Evolutionary conservation across 2,329 filamentous ascomycete genomes (phyloP).

Genomic region (Teratosphaeria gauchensis): DNA sequence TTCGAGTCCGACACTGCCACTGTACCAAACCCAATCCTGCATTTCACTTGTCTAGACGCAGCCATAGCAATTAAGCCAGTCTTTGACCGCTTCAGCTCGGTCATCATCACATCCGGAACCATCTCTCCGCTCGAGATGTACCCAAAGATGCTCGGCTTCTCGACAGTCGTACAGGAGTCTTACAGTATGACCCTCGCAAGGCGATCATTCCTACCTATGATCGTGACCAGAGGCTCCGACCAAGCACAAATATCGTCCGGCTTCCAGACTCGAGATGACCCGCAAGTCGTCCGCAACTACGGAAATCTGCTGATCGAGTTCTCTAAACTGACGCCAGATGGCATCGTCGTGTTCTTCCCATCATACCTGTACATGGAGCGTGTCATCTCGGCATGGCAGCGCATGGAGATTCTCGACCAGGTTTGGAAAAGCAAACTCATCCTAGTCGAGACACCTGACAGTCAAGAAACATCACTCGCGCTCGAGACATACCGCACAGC

Average conservation of each 20-base stretch:
- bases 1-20: slow-evolving; percentile 93
- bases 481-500: slow-evolving; percentile 95
- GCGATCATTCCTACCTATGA: slow-evolving; percentile 94
- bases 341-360: slow-evolving; percentile 98
- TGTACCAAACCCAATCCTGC: slow-evolving; percentile 91
- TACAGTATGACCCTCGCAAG: slow-evolving; percentile 94
- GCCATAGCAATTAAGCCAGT: slow-evolving; percentile 97
- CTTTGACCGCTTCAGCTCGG: slow-evolving; percentile 93
- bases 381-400: slow-evolving; percentile 98
- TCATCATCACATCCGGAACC: slow-evolving; percentile 96
- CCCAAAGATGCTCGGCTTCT: slow-evolving; percentile 94
- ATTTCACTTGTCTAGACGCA: slow-evolving; percentile 93
- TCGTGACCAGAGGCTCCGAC: slow-evolving; percentile 89
- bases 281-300: slow-evolving; percentile 93
- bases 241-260: slow-evolving; percentile 87
- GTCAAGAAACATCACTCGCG: slow-evolving; percentile 90
- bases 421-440: slow-evolving; percentile 99
- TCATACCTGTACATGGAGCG: slow-evolving; percentile 99
- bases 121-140: slow-evolving; percentile 98
- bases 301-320: slow-evolving; percentile 90
- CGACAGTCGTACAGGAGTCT: slow-evolving; percentile 87
- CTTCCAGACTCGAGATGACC: slow-evolving; percentile 92
- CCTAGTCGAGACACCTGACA: slow-evolving; percentile 92
- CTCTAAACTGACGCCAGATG: slow-evolving; percentile 89
- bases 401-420: slow-evolving; percentile 93